Percentiles rank a stretch among this genome's conserved stretches.
Conservation (phyloP, 176 grass and related monocot genomes). For the Phoenix dactylifera region DNA sequence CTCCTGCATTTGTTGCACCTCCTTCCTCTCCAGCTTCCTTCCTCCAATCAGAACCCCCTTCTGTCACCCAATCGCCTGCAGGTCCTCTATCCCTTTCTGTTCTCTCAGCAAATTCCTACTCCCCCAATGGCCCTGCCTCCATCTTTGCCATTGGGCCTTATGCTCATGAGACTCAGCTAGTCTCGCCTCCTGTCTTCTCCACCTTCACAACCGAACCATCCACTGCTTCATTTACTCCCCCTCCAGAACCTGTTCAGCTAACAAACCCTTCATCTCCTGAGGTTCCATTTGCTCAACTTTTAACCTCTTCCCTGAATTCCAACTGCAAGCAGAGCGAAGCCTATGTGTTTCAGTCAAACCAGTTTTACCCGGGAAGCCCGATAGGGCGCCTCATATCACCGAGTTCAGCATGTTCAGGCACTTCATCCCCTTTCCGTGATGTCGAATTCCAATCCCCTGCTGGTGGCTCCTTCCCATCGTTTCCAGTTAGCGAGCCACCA, state of each 20-base stretch:
- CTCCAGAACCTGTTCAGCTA: constrained; percentile 74
- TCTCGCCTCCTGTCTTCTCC: constrained; percentile 84
- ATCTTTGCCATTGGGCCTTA: constrained; percentile 89
- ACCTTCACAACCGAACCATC: constrained; percentile 95
- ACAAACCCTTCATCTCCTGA: constrained; percentile 97
- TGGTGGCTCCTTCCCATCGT: constrained; percentile 28
- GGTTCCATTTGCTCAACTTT: constrained; percentile 89
- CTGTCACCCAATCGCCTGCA: constrained; percentile 57
- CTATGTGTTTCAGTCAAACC: constrained; percentile 41
- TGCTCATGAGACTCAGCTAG: constrained; percentile 91
- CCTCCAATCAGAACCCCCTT: constrained; percentile 74
- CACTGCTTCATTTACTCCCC: constrained; percentile 85
- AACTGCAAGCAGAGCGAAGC: constrained; percentile 41
- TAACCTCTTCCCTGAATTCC: constrained; percentile 50
- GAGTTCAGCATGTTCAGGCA: constrained; percentile 64
- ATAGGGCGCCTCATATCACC: constrained; percentile 67
- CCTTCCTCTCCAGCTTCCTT: constrained; percentile 87
- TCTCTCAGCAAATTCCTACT: constrained; percentile 46
- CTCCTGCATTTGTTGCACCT: constrained; percentile 68
- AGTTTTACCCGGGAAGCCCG: constrained; percentile 68
- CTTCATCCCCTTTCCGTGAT: constrained; percentile 61
- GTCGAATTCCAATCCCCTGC: constrained; percentile 30
- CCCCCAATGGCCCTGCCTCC: constrained; percentile 42
- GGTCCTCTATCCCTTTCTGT: constrained; percentile 46
- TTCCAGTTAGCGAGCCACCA: constrained; percentile 45